Evolutionary conservation across 2,329 filamentous ascomycete species (phyloP).

Genomic region (Alternaria consortialis): DNA sequence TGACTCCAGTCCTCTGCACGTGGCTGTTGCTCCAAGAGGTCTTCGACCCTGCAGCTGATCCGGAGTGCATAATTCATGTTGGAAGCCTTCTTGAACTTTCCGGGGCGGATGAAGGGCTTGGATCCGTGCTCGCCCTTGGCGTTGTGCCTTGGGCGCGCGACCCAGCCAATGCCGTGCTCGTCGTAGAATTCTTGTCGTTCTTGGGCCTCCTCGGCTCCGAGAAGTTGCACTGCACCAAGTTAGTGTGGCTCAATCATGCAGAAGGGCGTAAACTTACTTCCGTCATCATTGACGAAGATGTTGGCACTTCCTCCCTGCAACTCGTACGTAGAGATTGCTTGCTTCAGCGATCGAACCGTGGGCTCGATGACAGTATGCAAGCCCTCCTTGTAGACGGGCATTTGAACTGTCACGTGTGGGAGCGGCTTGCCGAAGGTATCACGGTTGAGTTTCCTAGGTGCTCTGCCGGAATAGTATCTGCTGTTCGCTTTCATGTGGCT

Average conservation of each 20-base stretch:
- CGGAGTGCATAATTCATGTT: constrained; percentile 79
- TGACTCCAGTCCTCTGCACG: constrained; percentile 40
- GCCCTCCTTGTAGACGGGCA: constrained; percentile 88
- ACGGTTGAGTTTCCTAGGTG: constrained; percentile 62
- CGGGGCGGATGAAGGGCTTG: constrained; percentile 37
- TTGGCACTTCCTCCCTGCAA: constrained; percentile 70
- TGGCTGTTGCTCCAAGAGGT: constrained; percentile 57
- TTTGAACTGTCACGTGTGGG: constrained; percentile 79
- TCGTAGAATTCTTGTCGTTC: constrained; percentile 60
- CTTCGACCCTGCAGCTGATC: constrained; percentile 69
- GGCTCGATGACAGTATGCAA: constrained; percentile 77
- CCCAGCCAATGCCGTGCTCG: constrained; percentile 61
- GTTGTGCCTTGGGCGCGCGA: constrained; percentile 57
- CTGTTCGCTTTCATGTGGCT: constrained; percentile 78
- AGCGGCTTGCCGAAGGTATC: constrained; percentile 59
- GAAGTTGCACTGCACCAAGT: constrained; percentile 60
- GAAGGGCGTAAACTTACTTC: constrained; percentile 47
- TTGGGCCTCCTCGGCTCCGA: constrained; percentile 58
- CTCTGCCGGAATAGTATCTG: constrained; percentile 78
- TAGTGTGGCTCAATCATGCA: background rate
- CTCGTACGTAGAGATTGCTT: constrained; percentile 64
- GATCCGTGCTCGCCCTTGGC: constrained; percentile 30
- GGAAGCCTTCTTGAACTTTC: constrained; percentile 62
- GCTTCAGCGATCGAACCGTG: constrained; percentile 80
- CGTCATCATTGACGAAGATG: constrained; percentile 74